These are phyloP conservation scores for Spongiforma sp. DNA, from an alignment of 1,284 basidiomycete species.

Conservation along the genomic window DNA sequence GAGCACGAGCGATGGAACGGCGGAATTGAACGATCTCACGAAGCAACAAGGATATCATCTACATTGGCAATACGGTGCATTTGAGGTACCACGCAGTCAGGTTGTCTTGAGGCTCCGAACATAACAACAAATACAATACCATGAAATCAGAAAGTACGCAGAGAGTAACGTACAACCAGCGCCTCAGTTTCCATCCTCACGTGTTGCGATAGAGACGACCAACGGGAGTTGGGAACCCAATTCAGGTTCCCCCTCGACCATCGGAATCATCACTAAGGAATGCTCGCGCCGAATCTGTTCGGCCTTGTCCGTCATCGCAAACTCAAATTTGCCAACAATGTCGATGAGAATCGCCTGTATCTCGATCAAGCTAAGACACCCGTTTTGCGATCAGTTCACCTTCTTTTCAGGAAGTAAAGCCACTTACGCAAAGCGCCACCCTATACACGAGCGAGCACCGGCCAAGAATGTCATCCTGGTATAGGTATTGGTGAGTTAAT, in stretches of 20 bases:
- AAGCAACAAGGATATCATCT: constrained; percentile 51
- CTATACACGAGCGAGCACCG: constrained; percentile 49
- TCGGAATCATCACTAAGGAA: constrained; percentile 51
- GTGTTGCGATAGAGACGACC: constrained; percentile 44
- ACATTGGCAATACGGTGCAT: no score
- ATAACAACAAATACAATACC: no score
- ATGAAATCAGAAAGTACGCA: no score
- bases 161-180: no score
- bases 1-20: constrained; percentile 62
- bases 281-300: constrained; percentile 45
- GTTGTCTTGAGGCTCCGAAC: no score
- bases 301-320: constrained; percentile 44
- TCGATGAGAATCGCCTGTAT: constrained; percentile 57
- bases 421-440: constrained; percentile 52
- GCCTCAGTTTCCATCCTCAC: constrained; percentile 29
- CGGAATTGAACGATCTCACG: constrained; percentile 58
- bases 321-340: constrained; percentile 53
- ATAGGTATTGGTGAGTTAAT: neutral
- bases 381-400: neutral
- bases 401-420: neutral
- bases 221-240: constrained; percentile 56
- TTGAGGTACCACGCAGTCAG: no score
- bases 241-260: constrained; percentile 49
- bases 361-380: constrained; percentile 44
- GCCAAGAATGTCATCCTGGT: constrained; percentile 49